phyloP scores from a whole-genome alignment of 257 asterid genomes.

The Solanum pinnatisectum region DNA sequence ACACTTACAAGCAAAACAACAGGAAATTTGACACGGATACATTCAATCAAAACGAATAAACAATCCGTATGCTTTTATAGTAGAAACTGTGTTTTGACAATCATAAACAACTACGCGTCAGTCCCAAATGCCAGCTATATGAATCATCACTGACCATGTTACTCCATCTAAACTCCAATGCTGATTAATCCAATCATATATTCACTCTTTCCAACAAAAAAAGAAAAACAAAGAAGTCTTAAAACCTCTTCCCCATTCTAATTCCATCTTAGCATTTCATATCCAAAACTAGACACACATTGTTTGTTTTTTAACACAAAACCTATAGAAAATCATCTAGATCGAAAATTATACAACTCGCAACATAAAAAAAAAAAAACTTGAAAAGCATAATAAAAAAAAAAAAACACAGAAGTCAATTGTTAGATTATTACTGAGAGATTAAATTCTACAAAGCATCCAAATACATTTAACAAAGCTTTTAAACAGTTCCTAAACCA shows the following conservation, averaged over 20 bases:
- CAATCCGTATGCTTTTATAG: background rate
- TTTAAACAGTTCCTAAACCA: background rate
- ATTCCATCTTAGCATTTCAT: background rate
- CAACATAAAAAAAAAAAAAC: background rate
- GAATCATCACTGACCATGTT: background rate
- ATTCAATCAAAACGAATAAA: background rate
- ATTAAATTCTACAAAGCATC: background rate
- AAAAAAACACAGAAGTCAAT: background rate
- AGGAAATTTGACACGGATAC: background rate
- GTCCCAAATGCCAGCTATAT: background rate
- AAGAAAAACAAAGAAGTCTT: background rate
- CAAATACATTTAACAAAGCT: background rate
- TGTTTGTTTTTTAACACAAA: background rate
- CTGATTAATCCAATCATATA: background rate
- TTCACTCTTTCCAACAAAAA: background rate
- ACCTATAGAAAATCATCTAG: background rate
- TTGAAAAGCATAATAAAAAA: background rate
- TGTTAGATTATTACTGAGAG: background rate
- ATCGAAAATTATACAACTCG: background rate
- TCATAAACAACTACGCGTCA: background rate
- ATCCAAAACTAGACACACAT: background rate
- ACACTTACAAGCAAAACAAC: background rate
- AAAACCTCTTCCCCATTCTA: background rate
- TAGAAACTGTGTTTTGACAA: background rate
- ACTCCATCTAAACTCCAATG: background rate